Conservation (phyloP, 345 rosid genomes). For the Trapa incisa region DNA sequence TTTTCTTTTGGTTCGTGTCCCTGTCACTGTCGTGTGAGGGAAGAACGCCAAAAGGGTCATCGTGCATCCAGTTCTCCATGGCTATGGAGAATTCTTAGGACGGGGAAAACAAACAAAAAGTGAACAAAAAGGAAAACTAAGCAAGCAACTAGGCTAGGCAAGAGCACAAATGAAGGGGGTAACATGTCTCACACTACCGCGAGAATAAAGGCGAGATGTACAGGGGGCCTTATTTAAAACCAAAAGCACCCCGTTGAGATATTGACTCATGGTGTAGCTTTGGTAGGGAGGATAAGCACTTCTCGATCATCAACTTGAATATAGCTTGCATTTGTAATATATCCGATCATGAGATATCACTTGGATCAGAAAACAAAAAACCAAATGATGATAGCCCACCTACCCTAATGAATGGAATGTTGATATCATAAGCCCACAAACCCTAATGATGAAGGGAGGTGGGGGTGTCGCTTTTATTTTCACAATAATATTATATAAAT, state of each 20-base stretch:
- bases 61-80: constrained; percentile 3
- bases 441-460: constrained; percentile 14
- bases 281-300: constrained; percentile 11
- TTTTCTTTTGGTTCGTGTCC: background rate
- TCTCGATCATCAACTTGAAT: background rate
- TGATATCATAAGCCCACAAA: constrained; percentile 9
- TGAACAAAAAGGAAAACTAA: constrained; percentile 8
- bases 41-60: background rate
- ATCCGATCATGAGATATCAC: too few species aligned
- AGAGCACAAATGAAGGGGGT: constrained; percentile 7
- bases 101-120: constrained; percentile 16
- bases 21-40: background rate
- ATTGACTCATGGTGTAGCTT: constrained; percentile 11
- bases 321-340: too few species aligned
- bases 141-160: background rate
- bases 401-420: background rate
- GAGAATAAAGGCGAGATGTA: constrained; percentile 10
- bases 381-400: too few species aligned
- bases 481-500: too few species aligned
- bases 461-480: background rate
- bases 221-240: constrained; percentile 9
- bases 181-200: constrained; percentile 12
- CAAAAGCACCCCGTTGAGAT: constrained; percentile 7
- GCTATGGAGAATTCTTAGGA: constrained; percentile 9
- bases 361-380: too few species aligned